phyloP scores from a whole-genome alignment of 306 rosid species.

The Rosa chinensis region DNA sequence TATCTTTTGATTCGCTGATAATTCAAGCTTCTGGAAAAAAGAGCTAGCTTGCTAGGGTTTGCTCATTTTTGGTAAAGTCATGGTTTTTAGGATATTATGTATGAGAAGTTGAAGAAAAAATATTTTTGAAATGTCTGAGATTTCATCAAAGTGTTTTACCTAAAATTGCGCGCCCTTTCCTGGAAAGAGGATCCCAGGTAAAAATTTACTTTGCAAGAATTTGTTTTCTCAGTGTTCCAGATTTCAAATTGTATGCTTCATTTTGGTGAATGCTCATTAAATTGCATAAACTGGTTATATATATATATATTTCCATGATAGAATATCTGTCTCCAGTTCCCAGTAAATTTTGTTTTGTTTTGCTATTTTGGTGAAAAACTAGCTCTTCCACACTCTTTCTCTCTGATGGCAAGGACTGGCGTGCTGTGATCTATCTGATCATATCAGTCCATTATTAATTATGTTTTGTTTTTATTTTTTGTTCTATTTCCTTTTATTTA shows the following conservation, averaged over 20 bases:
- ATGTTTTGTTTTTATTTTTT: neutral
- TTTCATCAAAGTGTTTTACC: neutral
- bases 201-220: neutral
- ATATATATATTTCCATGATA: neutral
- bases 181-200: constrained; percentile 11
- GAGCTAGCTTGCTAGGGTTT: neutral
- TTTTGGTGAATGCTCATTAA: constrained; percentile 13
- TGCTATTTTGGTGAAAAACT: constrained; percentile 9
- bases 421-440: constrained; percentile 4
- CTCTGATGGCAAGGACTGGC: no score
- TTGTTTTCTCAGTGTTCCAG: constrained; percentile 2
- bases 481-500: neutral
- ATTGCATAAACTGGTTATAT: neutral
- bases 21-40: neutral
- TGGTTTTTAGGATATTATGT: neutral
- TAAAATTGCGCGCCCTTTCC: neutral
- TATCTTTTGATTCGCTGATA: neutral
- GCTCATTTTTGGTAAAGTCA: constrained; percentile 5
- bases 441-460: constrained; percentile 7
- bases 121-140: neutral
- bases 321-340: constrained; percentile 5
- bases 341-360: constrained; percentile 13
- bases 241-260: constrained; percentile 16
- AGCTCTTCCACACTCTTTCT: neutral
- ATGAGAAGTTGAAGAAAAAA: neutral